These are phyloP conservation scores for Verticillium albo-atrum DNA, from an alignment of 2,329 filamentous ascomycete species.

Conservation along the genomic window DNA sequence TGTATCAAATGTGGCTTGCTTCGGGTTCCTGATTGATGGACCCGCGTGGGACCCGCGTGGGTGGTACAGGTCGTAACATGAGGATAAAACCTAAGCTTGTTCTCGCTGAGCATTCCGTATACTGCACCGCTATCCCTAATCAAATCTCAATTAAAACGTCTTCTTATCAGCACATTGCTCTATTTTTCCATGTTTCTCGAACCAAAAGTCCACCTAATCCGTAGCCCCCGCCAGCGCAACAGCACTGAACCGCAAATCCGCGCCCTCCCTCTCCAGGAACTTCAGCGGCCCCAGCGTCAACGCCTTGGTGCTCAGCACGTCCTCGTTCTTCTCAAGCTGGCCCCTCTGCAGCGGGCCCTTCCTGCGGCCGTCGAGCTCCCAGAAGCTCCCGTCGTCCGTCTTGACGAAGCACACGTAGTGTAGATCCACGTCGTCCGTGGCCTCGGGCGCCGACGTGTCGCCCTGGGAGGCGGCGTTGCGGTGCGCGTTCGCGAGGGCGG, in stretches of 20 bases:
- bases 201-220: slow-evolving; percentile 31
- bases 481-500: slow-evolving; percentile 74
- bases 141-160: background rate
- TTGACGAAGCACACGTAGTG: slow-evolving; percentile 97
- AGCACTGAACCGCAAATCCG: slow-evolving; percentile 54
- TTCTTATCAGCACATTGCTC: background rate
- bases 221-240: slow-evolving; percentile 49
- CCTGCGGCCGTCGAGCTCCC: slow-evolving; percentile 56
- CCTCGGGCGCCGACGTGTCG: slow-evolving; percentile 73
- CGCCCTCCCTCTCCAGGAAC: slow-evolving; percentile 52
- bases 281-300: slow-evolving; percentile 62
- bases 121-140: background rate
- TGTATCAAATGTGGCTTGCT: background rate
- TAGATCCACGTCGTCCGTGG: slow-evolving; percentile 79
- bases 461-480: slow-evolving; percentile 70
- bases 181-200: background rate
- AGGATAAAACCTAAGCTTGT: background rate
- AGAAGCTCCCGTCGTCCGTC: slow-evolving; percentile 56
- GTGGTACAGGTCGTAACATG: background rate
- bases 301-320: slow-evolving; percentile 71
- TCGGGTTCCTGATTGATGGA: background rate
- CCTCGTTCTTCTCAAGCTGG: slow-evolving; percentile 53
- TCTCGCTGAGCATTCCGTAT: background rate
- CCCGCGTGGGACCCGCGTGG: too few relatives aligned
- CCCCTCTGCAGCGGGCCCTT: slow-evolving; percentile 56